Evolutionary conservation across 305 asterid genomes (phyloP), one percentile per base, ranked within the genome.

Genomic region (Andrographis paniculata): DNA sequence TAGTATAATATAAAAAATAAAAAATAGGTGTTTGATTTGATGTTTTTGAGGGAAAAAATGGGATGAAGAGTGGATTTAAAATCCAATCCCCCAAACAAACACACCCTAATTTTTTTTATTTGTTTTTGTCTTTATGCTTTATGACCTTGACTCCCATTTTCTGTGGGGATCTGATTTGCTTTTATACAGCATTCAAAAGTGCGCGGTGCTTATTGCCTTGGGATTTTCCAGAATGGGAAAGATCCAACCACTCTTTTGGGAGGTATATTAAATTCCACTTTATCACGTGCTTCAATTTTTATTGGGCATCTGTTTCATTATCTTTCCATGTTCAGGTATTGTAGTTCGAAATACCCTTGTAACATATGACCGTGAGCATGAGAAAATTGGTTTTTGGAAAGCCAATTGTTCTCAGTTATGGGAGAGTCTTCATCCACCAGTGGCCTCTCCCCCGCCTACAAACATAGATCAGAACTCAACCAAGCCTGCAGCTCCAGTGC

Each of bases 211-310:
- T 91, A 91, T 78, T 91, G 99, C 81, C 77, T 91, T 56, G 99
- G 99, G 27, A 69, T 91, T 62, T 91, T 86, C 65, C 94, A 78
- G 82, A 86, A 83, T 71, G 99, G 94, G 57, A 79, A 80, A 71
- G 99, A 86, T 66, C 82, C 89, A 15, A 83, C 95, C 52, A 83
- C 96, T 56, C 96, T 91, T 60, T 67, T 91, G 58, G 99, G 99
- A 62, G 99, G 98, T 91, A 73, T 38, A 41, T 61, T 43, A 42
- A 1, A 45, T 5, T 42, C 17, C n/a, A 41, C 54, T 56, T 42
- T 22, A 41, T 50, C 48, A 35, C 54, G 36, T 52, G 45, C 54
- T 61, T 38, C 37, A 22, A 17, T 46, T 42, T 42, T 46, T 38
- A 37, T 52, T 41, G 44, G 42, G 37, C 17, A n/a, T 14, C 9